Evolutionary conservation across 2,329 filamentous ascomycete genomes (phyloP), one percentile per base, ranked within the genome.

Genomic region (Colletotrichum scovillei): DNA sequence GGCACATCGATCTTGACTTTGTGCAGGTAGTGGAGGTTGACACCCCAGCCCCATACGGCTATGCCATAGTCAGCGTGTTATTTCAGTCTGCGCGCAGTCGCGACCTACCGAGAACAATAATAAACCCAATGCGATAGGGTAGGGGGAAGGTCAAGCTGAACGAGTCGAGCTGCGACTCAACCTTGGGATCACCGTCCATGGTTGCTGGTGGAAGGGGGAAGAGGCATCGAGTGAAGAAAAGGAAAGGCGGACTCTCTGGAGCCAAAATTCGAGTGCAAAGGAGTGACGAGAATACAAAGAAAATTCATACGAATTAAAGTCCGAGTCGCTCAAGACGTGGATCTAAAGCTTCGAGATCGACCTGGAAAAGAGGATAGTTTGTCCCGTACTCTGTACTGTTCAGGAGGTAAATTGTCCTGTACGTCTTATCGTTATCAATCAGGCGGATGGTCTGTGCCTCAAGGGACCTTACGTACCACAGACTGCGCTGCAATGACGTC

Each of bases 11-110:
- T 97, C 81, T 93, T 93, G 79, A 92, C 87, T 72, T 91, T 84
- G 78, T 92, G 88, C 73, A 98, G 91, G 84, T 94, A 95, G 81
- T 98, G 95, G 53, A 98, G 90, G 85, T 98, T 98, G 78, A 93
- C 84, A 76, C 93, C 95, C 95, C 96, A 99, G 81, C 94, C 95
- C 96, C 96, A 98, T 79, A 97, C 92, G 77, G 94, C 95, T 97
- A 76, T 75, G 72, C 38, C 49, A 63, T 9, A 8, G 58, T 76
- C 32, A 74, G 70, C 26, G 16, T 14, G 2, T 46, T 74, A 71
- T 22, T 28, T 30, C 55, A 56, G 38, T 6, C 24, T 2, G 8
- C 8, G 8, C 19, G 42, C 42, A 8, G 7, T 57, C 38, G 32
- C 67, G 38, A 78, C 88, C 76, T 87, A 97, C 95, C 96, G 76